phyloP scores from a whole-genome alignment of 257 asterid species.

The Capsicum pubescens region DNA sequence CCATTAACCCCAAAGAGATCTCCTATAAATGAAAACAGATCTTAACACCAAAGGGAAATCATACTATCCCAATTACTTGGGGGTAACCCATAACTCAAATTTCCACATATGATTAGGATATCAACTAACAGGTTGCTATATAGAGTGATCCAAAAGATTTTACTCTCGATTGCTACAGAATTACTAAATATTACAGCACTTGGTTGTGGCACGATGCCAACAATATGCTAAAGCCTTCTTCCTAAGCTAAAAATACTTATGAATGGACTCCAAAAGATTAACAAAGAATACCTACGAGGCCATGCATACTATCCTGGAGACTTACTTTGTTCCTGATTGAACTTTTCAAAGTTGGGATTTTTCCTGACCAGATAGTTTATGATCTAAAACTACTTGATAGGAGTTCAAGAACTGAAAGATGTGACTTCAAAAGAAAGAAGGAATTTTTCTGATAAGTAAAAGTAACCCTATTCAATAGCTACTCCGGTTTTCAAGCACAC shows the following conservation, averaged over 20 bases:
- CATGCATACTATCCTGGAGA: neutral
- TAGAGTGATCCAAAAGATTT: neutral
- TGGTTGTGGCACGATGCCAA: neutral
- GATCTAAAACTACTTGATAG: neutral
- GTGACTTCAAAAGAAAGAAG: neutral
- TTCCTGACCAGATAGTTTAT: neutral
- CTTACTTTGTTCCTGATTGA: neutral
- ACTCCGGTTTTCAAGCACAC: neutral
- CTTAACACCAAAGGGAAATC: neutral
- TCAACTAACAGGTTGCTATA: neutral
- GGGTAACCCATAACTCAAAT: too few species aligned
- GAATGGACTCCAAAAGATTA: neutral
- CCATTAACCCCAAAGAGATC: neutral
- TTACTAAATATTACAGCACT: neutral
- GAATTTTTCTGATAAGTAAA: neutral
- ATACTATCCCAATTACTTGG: neutral
- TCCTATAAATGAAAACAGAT: too few species aligned
- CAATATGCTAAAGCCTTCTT: neutral
- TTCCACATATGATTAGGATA: neutral
- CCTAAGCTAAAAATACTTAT: neutral
- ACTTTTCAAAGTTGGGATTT: neutral
- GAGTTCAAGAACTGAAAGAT: neutral
- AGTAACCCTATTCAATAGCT: neutral
- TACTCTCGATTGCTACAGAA: neutral
- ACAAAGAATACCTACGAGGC: slow-evolving; percentile 5